These are phyloP conservation scores for Pachysandra terminalis DNA, from an alignment of 164 flowering plant species.

Conservation along the genomic window DNA sequence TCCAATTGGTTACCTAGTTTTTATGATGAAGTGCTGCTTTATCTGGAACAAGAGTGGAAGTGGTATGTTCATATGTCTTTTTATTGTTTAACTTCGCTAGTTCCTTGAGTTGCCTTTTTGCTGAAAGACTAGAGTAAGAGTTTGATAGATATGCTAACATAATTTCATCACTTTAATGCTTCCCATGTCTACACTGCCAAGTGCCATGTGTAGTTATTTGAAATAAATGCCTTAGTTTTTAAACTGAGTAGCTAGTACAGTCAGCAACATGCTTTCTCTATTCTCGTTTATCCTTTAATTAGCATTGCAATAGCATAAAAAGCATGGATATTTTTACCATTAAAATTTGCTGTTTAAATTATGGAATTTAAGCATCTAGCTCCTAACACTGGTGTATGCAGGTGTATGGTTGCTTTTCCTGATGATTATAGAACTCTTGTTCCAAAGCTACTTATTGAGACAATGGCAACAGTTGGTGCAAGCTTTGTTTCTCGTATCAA, in stretches of 20 bases:
- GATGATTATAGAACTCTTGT: constrained; percentile 83
- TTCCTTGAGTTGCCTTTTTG: not conserved
- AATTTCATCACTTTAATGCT: no score
- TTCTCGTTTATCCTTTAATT: no score
- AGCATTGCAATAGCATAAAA: no score
- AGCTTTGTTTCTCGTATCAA: constrained; percentile 87
- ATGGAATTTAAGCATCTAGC: not conserved
- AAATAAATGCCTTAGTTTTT: no score
- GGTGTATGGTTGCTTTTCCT: constrained; percentile 95
- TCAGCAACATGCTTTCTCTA: no score
- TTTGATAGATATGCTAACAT: not conserved
- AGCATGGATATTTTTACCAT: not conserved
- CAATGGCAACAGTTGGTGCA: constrained; percentile 55
- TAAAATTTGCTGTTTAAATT: not conserved
- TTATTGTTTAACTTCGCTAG: not conserved
- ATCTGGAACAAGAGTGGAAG: constrained; percentile 99
- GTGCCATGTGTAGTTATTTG: no score
- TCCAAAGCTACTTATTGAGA: constrained; percentile 79
- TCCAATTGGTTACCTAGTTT: constrained; percentile 90
- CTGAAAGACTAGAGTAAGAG: not conserved
- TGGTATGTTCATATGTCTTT: constrained; percentile 56
- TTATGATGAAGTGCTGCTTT: constrained; percentile 89
- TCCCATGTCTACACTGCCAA: not conserved
- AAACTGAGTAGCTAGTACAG: no score
- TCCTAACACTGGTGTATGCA: constrained; percentile 27